Conservation (phyloP, 179 eudicot genomes). For the Silene vulgaris region DNA sequence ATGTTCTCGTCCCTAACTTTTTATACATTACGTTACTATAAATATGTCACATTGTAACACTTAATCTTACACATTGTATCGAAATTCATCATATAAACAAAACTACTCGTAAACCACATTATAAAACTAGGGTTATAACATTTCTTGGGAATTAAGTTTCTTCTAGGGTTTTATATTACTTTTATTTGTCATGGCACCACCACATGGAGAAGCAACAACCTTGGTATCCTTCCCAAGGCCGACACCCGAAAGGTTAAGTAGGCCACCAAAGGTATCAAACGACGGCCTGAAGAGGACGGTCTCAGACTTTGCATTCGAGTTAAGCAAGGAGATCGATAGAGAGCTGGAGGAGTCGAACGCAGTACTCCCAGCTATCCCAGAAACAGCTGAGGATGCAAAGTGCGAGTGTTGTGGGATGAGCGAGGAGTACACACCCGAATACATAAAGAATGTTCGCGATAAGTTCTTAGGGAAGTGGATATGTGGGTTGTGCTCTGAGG, state of each 20-base stretch:
- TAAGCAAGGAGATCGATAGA: slow-evolving; percentile 35
- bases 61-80: slow-evolving; percentile 2
- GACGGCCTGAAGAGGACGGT: slow-evolving; percentile 39
- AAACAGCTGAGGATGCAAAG: slow-evolving; percentile 63
- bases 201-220: slow-evolving; percentile 29
- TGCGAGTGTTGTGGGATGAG: slow-evolving; percentile 87
- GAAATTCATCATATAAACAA: neutral
- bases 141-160: neutral
- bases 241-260: neutral
- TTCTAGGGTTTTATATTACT: neutral
- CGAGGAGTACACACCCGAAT: slow-evolving; percentile 86
- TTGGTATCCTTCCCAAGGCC: slow-evolving; percentile 21
- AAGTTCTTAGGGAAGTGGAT: slow-evolving; percentile 63
- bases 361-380: slow-evolving; percentile 48
- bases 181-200: slow-evolving; percentile 33
- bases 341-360: slow-evolving; percentile 18
- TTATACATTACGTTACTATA: slow-evolving; percentile 3
- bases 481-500: slow-evolving; percentile 80
- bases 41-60: neutral
- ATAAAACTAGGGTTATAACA: neutral
- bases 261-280: slow-evolving; percentile 27
- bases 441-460: slow-evolving; percentile 49
- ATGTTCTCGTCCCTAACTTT: slow-evolving; percentile 12
- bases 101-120: neutral
- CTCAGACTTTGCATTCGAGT: slow-evolving; percentile 55